Evolutionary conservation across 2,329 filamentous ascomycete species (phyloP).

Genomic region (Colletotrichum tropicicola): DNA sequence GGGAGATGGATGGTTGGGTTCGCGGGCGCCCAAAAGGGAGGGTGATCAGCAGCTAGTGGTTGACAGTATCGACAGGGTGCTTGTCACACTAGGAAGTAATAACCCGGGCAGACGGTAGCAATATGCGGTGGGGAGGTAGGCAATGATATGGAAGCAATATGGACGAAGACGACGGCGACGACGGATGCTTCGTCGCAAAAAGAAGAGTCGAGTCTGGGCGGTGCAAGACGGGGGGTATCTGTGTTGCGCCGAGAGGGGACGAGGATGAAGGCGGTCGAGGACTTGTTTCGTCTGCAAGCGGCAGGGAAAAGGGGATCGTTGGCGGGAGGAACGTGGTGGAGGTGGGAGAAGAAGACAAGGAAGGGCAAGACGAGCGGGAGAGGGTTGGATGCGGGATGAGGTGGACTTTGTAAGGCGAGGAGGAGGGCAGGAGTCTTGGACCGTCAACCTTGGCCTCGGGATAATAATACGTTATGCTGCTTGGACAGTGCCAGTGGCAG

Average conservation of each 20-base stretch:
- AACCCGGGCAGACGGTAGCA: not conserved
- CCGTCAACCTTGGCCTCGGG: no score
- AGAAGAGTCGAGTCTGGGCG: not conserved
- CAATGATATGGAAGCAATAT: not conserved
- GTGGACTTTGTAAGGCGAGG: conserved; percentile 22
- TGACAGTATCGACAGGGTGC: conserved; percentile 20
- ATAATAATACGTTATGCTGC: no score
- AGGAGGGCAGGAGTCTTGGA: not conserved
- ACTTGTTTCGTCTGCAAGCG: conserved; percentile 23
- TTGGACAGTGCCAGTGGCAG: conserved; percentile 15
- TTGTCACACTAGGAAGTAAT: conserved; percentile 13
- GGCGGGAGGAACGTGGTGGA: conserved; percentile 10
- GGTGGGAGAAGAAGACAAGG: conserved; percentile 6
- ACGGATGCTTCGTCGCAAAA: not conserved
- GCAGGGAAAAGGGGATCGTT: conserved; percentile 23
- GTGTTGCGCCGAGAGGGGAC: not conserved
- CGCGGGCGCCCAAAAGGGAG: conserved; percentile 24
- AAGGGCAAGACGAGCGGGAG: not conserved
- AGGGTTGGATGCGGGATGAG: conserved; percentile 24
- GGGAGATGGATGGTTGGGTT: conserved; percentile 2
- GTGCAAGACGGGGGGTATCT: not conserved
- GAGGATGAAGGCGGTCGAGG: conserved; percentile 7
- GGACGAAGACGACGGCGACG: conserved; percentile 6
- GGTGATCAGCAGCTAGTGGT: conserved; percentile 27
- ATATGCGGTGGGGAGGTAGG: not conserved